Evolutionary conservation across 345 rosid genomes (phyloP).

Genomic region (Kandelia obovata): DNA sequence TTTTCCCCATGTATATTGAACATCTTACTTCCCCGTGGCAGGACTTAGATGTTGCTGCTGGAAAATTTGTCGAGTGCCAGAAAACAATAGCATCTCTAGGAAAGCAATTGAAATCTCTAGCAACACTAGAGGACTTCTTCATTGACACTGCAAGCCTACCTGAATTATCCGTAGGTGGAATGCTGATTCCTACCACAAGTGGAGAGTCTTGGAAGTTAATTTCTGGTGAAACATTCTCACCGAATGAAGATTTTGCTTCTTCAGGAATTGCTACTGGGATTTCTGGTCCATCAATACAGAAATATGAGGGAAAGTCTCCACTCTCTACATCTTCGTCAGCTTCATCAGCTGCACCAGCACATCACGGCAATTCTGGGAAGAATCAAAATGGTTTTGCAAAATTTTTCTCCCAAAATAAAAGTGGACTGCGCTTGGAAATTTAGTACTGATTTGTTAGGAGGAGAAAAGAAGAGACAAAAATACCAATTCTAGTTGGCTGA

Average conservation of each 20-base stretch:
- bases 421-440: constrained; percentile 81
- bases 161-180: constrained; percentile 31
- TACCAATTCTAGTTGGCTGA: not conserved
- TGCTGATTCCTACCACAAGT: constrained; percentile 23
- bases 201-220: constrained; percentile 58
- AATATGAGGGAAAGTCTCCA: constrained; percentile 32
- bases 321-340: constrained; percentile 39
- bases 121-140: constrained; percentile 90
- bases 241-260: constrained; percentile 38
- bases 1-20: constrained; percentile 1
- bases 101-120: constrained; percentile 81
- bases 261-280: constrained; percentile 25
- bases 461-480: not conserved
- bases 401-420: constrained; percentile 76
- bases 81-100: constrained; percentile 86
- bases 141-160: constrained; percentile 64
- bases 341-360: constrained; percentile 40
- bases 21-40: constrained; percentile 24
- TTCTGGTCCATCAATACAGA: constrained; percentile 23
- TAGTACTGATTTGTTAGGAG: constrained; percentile 23
- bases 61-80: constrained; percentile 86
- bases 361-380: constrained; percentile 60
- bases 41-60: constrained; percentile 78
- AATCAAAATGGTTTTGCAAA: constrained; percentile 86
- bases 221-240: constrained; percentile 42